These are phyloP conservation scores for Arthrinium puccinioides DNA, from an alignment of 2,329 filamentous ascomycete species.

Conservation along the genomic window DNA sequence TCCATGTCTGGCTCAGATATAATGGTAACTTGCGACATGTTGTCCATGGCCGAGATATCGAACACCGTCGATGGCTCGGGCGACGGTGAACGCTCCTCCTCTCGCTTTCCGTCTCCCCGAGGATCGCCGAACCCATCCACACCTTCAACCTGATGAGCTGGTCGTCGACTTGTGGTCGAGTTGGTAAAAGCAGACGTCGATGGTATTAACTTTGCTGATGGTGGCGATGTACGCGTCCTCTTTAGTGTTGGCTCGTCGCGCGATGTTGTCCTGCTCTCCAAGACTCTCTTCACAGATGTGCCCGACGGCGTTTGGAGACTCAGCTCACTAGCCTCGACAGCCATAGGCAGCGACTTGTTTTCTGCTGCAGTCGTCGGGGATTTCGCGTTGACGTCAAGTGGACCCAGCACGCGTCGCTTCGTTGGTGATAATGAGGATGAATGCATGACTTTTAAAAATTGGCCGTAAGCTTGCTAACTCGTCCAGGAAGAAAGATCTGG, in stretches of 20 bases:
- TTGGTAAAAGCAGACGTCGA: not conserved
- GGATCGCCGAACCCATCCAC: too few species aligned
- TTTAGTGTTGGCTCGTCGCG: not conserved
- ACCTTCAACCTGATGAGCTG: not conserved
- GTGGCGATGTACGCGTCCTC: not conserved
- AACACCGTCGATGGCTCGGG: conserved; percentile 41
- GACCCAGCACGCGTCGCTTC: conserved; percentile 21
- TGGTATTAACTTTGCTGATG: not conserved
- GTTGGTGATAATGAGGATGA: conserved; percentile 1
- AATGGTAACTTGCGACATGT: conserved; percentile 36
- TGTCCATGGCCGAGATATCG: conserved; percentile 38
- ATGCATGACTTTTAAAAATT: not conserved
- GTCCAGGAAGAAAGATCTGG: not conserved
- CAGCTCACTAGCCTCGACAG: not conserved
- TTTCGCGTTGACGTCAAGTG: conserved; percentile 19
- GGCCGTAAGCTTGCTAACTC: too few species aligned
- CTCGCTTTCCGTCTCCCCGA: not conserved
- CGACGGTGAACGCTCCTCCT: conserved; percentile 20
- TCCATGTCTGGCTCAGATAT: conserved; percentile 40
- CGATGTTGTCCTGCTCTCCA: not conserved
- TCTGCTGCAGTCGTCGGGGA: conserved; percentile 6
- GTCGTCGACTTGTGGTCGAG: not conserved
- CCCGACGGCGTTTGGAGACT: not conserved
- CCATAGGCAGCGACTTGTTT: not conserved
- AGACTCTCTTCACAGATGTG: not conserved